Evolutionary conservation across 2,329 filamentous ascomycete genomes (phyloP).

Genomic region (Pyrenochaeta sp.): DNA sequence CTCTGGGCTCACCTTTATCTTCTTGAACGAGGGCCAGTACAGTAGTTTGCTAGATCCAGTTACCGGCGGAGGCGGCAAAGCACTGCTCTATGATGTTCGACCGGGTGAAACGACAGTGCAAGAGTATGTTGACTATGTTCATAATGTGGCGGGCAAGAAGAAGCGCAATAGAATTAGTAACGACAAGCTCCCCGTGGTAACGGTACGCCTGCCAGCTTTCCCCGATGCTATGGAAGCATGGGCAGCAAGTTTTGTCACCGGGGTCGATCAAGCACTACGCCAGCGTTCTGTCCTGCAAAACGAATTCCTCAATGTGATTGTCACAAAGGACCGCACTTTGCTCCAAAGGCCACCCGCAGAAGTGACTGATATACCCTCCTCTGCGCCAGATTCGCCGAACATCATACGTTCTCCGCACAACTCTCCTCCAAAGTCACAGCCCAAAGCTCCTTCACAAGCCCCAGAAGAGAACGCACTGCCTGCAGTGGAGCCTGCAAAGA

Average conservation of each 20-base stretch:
- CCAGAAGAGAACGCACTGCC: constrained; percentile 22
- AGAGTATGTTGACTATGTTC: constrained; percentile 81
- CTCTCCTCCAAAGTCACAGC: constrained; percentile 23
- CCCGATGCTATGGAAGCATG: constrained; percentile 64
- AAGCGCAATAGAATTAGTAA: constrained; percentile 70
- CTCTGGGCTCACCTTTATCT: constrained; percentile 86
- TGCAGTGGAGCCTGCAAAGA: constrained; percentile 30
- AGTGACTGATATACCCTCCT: constrained; percentile 36
- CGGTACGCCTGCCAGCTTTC: constrained; percentile 72
- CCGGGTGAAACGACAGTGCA: constrained; percentile 72
- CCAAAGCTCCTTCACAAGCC: constrained; percentile 25
- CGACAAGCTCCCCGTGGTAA: constrained; percentile 75
- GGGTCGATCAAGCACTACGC: constrained; percentile 75
- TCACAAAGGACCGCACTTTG: constrained; percentile 77
- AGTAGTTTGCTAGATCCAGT: constrained; percentile 78
- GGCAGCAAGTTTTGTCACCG: constrained; percentile 73
- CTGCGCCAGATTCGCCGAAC: constrained; percentile 17
- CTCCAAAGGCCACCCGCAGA: constrained; percentile 71
- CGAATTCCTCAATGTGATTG: constrained; percentile 89
- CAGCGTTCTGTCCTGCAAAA: constrained; percentile 88
- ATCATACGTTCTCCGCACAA: constrained; percentile 23
- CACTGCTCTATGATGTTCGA: constrained; percentile 70
- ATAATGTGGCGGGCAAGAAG: constrained; percentile 77
- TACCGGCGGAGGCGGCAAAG: constrained; percentile 83
- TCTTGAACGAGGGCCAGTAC: constrained; percentile 79